phyloP scores from a whole-genome alignment of 2,329 filamentous ascomycete species.

The Ophiostoma quercus region DNA sequence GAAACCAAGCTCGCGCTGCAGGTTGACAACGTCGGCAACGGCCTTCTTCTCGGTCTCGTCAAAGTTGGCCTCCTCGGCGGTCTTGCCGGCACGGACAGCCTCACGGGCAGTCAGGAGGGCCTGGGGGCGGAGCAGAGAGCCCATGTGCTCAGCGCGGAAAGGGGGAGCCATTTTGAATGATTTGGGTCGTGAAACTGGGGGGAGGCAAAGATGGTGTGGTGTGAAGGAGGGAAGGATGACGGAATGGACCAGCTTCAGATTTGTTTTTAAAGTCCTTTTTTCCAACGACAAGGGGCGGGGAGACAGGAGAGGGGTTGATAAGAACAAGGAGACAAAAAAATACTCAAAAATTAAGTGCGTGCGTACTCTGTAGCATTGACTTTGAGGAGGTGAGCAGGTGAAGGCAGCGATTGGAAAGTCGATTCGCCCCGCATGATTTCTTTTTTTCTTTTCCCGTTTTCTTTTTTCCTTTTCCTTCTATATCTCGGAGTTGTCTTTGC shows the following conservation, averaged over 20 bases:
- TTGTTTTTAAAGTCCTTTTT: background rate
- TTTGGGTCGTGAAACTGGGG: background rate
- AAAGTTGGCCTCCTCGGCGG: constrained; percentile 42
- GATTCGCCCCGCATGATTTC: background rate
- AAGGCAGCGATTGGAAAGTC: background rate
- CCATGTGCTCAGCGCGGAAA: constrained; percentile 71
- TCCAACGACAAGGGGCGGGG: background rate
- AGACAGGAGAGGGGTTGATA: background rate
- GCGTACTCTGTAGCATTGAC: background rate
- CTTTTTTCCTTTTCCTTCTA: background rate
- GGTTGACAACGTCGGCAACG: constrained; percentile 54
- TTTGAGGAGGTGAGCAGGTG: background rate
- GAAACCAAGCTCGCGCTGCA: constrained; percentile 54
- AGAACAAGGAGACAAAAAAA: background rate
- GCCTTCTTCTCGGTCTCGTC: constrained; percentile 51
- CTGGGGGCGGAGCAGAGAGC: constrained; percentile 64
- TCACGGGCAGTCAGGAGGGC: constrained; percentile 51
- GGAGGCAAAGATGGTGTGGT: background rate
- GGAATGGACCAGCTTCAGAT: background rate
- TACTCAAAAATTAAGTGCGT: background rate
- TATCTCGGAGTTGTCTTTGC: constrained; percentile 3
- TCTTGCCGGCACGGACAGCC: constrained; percentile 50
- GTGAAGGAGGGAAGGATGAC: background rate
- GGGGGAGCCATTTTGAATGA: constrained; percentile 32
- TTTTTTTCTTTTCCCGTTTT: background rate